Evolutionary conservation across 371 early-diverging fungal species (phyloP), one percentile per base, ranked within the genome.

Genomic region (Sporodiniella umbellata): DNA sequence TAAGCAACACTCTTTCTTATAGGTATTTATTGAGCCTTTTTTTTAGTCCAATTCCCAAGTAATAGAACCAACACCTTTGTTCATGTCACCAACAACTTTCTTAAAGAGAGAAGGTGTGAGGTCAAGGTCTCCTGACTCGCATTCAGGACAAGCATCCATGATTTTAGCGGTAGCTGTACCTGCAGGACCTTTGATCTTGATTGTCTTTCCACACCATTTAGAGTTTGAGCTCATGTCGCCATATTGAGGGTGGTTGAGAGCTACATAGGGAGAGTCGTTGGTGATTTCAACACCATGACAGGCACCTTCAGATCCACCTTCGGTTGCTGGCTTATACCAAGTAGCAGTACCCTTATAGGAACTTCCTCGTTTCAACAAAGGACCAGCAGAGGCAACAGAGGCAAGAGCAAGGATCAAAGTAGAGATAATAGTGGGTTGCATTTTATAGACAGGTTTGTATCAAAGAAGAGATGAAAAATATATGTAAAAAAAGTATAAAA

Each of bases 71-170:
- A 53, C 60, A 56, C 65, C 65, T 10, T 31, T 60, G 25, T 45
- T 47, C 57, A 60, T 53, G 21, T 50, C 37, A 25, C 65, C 65
- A 33, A 56, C 39, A 12, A 64, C 51, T 42, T 64, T 42, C n/a
- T 11, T 6, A 15, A 35, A 35, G 15, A 35, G 35, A 11, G n/a
- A 11, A 3, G 35, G 35, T 4, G 35, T 35, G 5, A 35, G 15
- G 35, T 35, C 35, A 14, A 35, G 35, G 14, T 35, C 35, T 5
- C 57, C 57, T 0, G 33, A 2, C 0, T 19, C 18, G 28, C 65
- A 64, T 4, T 30, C 56, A 24, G 65, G 60, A 43, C 65, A 64
- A 18, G 57, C 56, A 54, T 64, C 65, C 10, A 42, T 45, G 18
- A 64, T 50, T 2, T 26, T 55, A 12, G 64, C 64, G 22, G 43